Evolutionary conservation across 495 filamentous ascomycete species (phyloP).

Genomic region (Podospora didyma): DNA sequence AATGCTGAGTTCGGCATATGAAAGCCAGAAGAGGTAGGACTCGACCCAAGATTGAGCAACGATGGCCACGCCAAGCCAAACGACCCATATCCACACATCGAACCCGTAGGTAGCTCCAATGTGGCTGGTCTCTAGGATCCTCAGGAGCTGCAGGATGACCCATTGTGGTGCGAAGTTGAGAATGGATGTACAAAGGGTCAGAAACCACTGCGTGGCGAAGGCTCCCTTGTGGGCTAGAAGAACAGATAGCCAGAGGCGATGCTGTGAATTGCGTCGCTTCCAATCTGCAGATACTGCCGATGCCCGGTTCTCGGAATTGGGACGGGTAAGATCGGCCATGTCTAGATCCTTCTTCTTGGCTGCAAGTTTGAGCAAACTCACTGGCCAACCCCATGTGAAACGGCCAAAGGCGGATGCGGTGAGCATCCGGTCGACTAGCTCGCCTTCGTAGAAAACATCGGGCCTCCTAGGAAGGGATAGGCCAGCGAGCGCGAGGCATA

Average conservation of each 20-base stretch:
- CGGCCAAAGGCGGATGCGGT: constrained; percentile 57
- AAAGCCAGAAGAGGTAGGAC: constrained; percentile 60
- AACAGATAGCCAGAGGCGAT: constrained; percentile 60
- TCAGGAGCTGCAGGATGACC: constrained; percentile 61
- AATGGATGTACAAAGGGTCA: constrained; percentile 51
- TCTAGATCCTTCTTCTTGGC: constrained; percentile 53
- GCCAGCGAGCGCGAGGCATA: constrained; percentile 35
- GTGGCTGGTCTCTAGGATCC: constrained; percentile 56
- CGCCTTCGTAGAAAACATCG: constrained; percentile 55
- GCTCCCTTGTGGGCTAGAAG: constrained; percentile 49
- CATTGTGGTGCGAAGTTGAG: constrained; percentile 67
- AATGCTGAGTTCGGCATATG: constrained; percentile 58
- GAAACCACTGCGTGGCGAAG: constrained; percentile 50
- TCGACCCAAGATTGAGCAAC: constrained; percentile 55
- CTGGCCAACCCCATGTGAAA: constrained; percentile 63
- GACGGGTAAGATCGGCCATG: constrained; percentile 53
- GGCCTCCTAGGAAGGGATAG: constrained; percentile 62
- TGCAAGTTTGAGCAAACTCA: constrained; percentile 48
- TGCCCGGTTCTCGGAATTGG: constrained; percentile 26
- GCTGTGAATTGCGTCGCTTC: constrained; percentile 42
- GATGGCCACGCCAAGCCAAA: constrained; percentile 55
- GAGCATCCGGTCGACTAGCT: constrained; percentile 59
- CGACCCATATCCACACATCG: constrained; percentile 64
- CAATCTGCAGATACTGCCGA: constrained; percentile 41
- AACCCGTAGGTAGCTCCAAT: constrained; percentile 34